Conservation (phyloP, 2,329 filamentous ascomycete species). For the Xylaria sp. region DNA sequence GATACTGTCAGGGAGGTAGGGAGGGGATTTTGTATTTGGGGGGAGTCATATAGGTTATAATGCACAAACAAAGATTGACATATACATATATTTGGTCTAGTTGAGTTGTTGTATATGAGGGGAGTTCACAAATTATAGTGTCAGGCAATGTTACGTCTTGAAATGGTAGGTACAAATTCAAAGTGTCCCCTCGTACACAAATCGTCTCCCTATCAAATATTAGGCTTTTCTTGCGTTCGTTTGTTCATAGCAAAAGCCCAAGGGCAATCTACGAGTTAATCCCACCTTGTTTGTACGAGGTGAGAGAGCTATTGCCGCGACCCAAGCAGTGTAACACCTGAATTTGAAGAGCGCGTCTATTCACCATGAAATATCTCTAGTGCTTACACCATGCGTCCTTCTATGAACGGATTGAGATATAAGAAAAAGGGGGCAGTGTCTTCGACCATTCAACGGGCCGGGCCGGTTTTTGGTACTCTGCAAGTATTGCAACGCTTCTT, state of each 20-base stretch:
- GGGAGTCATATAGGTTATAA: neutral
- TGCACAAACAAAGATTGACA: constrained; percentile 2
- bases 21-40: neutral
- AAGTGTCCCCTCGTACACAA: too few species aligned
- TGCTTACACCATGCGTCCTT: constrained; percentile 15
- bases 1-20: neutral
- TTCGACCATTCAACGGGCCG: neutral
- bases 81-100: neutral
- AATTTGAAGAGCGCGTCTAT: constrained; percentile 13
- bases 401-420: constrained; percentile 9
- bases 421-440: neutral
- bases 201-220: neutral
- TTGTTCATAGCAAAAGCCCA: neutral
- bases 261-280: neutral
- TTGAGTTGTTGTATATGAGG: neutral
- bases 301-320: neutral
- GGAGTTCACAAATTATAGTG: neutral
- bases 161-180: too few species aligned
- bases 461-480: constrained; percentile 8
- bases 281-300: neutral
- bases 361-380: constrained; percentile 8
- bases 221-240: neutral
- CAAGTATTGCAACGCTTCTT: constrained; percentile 16
- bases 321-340: neutral
- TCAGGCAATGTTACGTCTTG: neutral